These are phyloP conservation scores for Odontarrhena argentea DNA, from an alignment of 345 rosid species.

Conservation along the genomic window DNA sequence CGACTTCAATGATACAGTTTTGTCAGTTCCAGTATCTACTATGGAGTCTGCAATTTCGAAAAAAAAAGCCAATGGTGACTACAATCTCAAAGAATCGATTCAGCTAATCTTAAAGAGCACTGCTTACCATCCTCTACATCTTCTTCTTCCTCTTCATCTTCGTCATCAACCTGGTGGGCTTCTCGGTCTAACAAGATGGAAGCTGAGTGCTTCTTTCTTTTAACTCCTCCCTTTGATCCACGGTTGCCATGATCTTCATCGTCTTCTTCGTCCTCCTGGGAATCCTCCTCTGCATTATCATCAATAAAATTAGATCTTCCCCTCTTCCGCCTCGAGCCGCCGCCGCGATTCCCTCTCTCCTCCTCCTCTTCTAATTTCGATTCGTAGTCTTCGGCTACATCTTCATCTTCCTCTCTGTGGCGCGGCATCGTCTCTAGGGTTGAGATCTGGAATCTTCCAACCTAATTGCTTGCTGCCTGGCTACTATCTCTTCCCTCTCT, in stretches of 20 bases:
- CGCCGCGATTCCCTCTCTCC: constrained; percentile 49
- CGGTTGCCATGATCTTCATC: constrained; percentile 65
- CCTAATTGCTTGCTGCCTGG: background rate
- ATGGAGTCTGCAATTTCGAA: constrained; percentile 63
- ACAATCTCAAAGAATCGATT: constrained; percentile 1
- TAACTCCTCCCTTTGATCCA: constrained; percentile 41
- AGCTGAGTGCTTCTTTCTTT: constrained; percentile 47
- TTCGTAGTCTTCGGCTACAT: constrained; percentile 54
- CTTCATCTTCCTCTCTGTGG: constrained; percentile 55
- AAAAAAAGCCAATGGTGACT: constrained; percentile 18
- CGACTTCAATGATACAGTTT: constrained; percentile 83
- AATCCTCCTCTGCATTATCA: constrained; percentile 87
- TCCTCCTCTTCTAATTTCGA: constrained; percentile 52
- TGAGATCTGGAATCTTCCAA: constrained; percentile 15
- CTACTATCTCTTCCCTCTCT: background rate
- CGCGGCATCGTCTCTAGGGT: constrained; percentile 48
- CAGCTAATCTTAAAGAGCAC: background rate
- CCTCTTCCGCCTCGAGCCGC: constrained; percentile 57
- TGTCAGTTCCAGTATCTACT: constrained; percentile 74
- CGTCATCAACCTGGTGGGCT: constrained; percentile 73
- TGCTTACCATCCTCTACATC: constrained; percentile 77
- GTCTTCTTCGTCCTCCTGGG: constrained; percentile 67
- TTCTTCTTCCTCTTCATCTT: constrained; percentile 93
- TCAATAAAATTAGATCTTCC: constrained; percentile 80
- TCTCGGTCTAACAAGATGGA: constrained; percentile 62